Conservation (phyloP, 1,139 yeast genomes). For the Meyerozyma sp. region DNA sequence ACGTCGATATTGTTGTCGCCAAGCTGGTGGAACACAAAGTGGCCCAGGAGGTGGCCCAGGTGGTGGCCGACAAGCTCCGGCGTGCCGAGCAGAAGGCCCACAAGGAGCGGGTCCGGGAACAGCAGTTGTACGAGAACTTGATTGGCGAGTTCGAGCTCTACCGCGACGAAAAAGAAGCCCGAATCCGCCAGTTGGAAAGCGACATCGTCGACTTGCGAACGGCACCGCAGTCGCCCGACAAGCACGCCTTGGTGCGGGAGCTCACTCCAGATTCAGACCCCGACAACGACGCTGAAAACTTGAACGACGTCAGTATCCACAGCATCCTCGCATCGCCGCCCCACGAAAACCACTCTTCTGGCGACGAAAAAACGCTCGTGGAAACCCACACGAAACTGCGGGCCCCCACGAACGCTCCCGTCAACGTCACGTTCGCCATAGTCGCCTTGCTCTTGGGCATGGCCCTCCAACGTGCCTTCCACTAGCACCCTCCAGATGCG, state of each 20-base stretch:
- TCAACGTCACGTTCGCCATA: not conserved
- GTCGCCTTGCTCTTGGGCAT: not conserved
- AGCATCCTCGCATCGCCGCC: not conserved
- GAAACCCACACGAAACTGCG: not conserved
- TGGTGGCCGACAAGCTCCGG: not conserved
- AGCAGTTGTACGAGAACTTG: not conserved
- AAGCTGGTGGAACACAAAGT: constrained; percentile 21
- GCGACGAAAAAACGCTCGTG: not conserved
- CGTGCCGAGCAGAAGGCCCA: not conserved
- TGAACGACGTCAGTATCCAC: not conserved
- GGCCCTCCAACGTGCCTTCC: not conserved
- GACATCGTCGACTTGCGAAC: not conserved
- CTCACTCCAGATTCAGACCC: not conserved
- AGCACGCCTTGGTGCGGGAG: not conserved
- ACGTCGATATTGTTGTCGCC: constrained; percentile 25
- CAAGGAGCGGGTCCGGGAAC: not conserved
- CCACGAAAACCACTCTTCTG: not conserved
- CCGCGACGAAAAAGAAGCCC: not conserved
- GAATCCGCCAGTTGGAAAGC: not conserved
- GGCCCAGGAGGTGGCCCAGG: constrained; percentile 10
- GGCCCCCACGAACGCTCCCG: not conserved
- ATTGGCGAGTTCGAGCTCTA: not conserved
- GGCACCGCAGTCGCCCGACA: not conserved
- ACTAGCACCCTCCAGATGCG: not conserved
- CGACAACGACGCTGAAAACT: not conserved